A percentile compares a stretch with the other conserved stretches of the same genome.
Conservation (phyloP, 192 early-diverging fungal species). For the Coemansia sp. region DNA sequence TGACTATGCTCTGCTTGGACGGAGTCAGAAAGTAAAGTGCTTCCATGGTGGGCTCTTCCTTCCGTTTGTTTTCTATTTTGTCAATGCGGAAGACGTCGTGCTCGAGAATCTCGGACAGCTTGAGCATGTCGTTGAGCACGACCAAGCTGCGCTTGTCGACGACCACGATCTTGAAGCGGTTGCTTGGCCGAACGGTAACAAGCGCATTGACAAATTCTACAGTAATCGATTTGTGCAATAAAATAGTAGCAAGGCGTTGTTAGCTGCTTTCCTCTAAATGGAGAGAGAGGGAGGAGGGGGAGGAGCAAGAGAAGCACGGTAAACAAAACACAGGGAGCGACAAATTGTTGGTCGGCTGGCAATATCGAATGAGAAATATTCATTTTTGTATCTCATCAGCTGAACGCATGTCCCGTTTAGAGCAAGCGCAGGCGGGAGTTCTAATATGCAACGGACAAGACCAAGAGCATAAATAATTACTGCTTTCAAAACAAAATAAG, state of each 20-base stretch:
- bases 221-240: slow-evolving; percentile 1
- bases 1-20: slow-evolving; percentile 34
- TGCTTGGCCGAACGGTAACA: slow-evolving; percentile 37
- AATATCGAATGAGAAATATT: no score
- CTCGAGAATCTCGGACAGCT: slow-evolving; percentile 47
- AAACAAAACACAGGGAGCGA: no score
- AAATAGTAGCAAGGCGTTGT: not conserved
- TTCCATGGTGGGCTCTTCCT: slow-evolving; percentile 40
- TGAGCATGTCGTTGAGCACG: slow-evolving; percentile 42
- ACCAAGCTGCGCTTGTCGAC: slow-evolving; percentile 46
- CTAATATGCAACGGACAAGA: no score
- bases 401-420: no score
- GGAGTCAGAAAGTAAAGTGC: slow-evolving; percentile 56
- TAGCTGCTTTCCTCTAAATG: not conserved
- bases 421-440: no score
- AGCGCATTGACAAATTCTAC: slow-evolving; percentile 55
- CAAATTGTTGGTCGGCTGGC: no score
- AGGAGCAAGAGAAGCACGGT: not conserved
- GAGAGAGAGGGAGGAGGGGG: not conserved
- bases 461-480: not conserved
- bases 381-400: no score
- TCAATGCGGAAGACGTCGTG: slow-evolving; percentile 50
- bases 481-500: not conserved
- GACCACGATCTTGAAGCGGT: slow-evolving; percentile 52
- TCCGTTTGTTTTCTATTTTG: slow-evolving; percentile 47